Percentiles rank a stretch among this genome's conserved stretches.
phyloP scores from a whole-genome alignment of 129 eudicot species.

The Centrapalus pauciflorus region DNA sequence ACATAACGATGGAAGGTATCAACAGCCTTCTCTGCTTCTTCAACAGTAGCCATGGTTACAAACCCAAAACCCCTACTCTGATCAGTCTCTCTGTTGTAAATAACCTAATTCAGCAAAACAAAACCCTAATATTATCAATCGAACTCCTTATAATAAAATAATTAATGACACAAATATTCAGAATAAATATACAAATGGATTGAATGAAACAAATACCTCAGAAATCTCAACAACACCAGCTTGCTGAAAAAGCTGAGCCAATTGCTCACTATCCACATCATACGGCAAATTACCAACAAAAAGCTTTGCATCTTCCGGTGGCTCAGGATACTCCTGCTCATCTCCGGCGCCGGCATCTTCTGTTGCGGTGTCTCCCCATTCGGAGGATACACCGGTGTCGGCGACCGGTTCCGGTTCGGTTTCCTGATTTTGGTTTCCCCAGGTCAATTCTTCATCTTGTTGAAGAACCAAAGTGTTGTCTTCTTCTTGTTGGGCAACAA shows the following conservation, averaged over 20 bases:
- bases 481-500: conserved; percentile 45
- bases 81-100: conserved; percentile 71
- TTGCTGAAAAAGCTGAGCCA: conserved; percentile 68
- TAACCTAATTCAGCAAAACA: conserved; percentile 44
- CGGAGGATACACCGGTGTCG: conserved; percentile 3
- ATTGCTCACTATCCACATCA: conserved; percentile 69
- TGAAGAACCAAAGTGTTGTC: conserved; percentile 47
- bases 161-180: neutral
- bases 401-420: conserved; percentile 14
- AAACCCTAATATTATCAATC: neutral
- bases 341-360: conserved; percentile 19
- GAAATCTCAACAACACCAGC: conserved; percentile 88
- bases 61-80: conserved; percentile 86
- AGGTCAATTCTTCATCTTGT: conserved; percentile 27
- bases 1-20: conserved; percentile 56
- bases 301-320: conserved; percentile 71
- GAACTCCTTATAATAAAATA: neutral
- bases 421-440: conserved; percentile 17
- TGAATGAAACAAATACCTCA: conserved; percentile 38
- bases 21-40: conserved; percentile 84
- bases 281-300: conserved; percentile 82
- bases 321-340: conserved; percentile 29
- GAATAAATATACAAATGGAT: neutral
- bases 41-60: conserved; percentile 80
- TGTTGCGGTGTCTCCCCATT: neutral